A percentile compares a stretch with the other conserved stretches of the same genome.
Conservation (phyloP, 805 yeast species). For the Lipomyces starkeyi region DNA sequence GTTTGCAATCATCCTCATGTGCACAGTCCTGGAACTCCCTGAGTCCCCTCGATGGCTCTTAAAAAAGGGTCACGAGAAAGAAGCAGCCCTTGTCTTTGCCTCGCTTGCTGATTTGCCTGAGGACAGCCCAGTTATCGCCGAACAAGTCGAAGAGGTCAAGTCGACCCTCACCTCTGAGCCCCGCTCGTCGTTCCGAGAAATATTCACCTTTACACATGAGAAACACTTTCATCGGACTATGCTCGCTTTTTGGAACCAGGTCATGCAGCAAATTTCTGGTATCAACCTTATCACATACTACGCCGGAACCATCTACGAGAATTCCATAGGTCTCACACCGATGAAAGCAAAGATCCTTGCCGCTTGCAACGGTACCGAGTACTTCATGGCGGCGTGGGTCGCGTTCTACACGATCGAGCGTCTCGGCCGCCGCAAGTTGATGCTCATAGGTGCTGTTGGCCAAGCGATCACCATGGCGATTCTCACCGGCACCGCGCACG, state of each 20-base stretch:
- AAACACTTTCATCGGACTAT: constrained; percentile 57
- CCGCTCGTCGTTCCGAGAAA: neutral
- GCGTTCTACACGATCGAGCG: constrained; percentile 61
- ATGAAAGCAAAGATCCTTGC: constrained; percentile 53
- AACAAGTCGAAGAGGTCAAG: constrained; percentile 42
- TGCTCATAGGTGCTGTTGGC: constrained; percentile 38
- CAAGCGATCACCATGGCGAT: constrained; percentile 38
- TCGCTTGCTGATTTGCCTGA: constrained; percentile 44
- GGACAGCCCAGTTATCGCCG: constrained; percentile 46
- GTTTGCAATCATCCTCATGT: constrained; percentile 64
- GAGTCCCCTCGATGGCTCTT: constrained; percentile 89
- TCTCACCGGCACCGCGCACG: constrained; percentile 50
- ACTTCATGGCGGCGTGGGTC: constrained; percentile 53
- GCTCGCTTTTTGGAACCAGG: constrained; percentile 54
- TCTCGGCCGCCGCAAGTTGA: constrained; percentile 57
- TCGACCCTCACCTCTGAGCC: constrained; percentile 24
- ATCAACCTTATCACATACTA: constrained; percentile 64
- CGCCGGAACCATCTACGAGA: constrained; percentile 61
- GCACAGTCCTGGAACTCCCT: constrained; percentile 63
- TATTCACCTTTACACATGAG: constrained; percentile 51
- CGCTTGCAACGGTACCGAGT: constrained; percentile 54
- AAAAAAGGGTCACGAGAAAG: constrained; percentile 66
- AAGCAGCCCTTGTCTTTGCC: constrained; percentile 51
- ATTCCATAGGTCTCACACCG: constrained; percentile 54
- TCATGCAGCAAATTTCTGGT: constrained; percentile 59